A percentile compares a stretch with the other conserved stretches of the same genome.
Conservation (phyloP, 2,329 filamentous ascomycete genomes). For the Conoideocrella luteorostrata region DNA sequence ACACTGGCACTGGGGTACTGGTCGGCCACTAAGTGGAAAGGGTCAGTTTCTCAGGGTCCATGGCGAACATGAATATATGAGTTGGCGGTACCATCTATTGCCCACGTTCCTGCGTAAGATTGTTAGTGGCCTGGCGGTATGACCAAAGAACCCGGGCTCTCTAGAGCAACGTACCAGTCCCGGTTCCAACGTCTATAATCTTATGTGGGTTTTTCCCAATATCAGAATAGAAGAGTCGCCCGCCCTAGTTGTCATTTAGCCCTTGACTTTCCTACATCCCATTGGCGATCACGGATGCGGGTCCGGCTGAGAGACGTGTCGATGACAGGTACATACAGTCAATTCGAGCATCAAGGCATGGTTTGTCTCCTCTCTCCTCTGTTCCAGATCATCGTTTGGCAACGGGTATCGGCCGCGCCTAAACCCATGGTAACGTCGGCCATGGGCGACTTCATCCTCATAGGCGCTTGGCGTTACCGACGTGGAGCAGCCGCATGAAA, state of each 20-base stretch:
- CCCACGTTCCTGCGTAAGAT: slow-evolving; percentile 38
- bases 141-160: background rate
- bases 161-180: slow-evolving; percentile 30
- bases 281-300: background rate
- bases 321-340: slow-evolving; percentile 19
- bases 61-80: background rate
- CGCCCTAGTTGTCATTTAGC: slow-evolving; percentile 20
- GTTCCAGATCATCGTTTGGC: slow-evolving; percentile 40
- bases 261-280: too few species aligned
- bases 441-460: slow-evolving; percentile 26
- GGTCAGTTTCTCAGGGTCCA: slow-evolving; percentile 1
- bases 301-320: background rate
- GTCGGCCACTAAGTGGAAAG: slow-evolving; percentile 28
- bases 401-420: slow-evolving; percentile 38
- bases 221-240: slow-evolving; percentile 33
- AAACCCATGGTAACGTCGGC: slow-evolving; percentile 37
- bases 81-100: slow-evolving; percentile 36
- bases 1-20: slow-evolving; percentile 33
- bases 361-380: slow-evolving; percentile 38
- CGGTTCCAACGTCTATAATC: slow-evolving; percentile 44
- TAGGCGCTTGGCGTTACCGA: slow-evolving; percentile 28
- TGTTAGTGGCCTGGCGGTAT: background rate
- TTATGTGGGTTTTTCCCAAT: slow-evolving; percentile 32
- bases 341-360: slow-evolving; percentile 40
- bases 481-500: slow-evolving; percentile 23